These are phyloP conservation scores for Chalciporus piperatus DNA, from an alignment of 768 basidiomycete species.

Conservation along the genomic window DNA sequence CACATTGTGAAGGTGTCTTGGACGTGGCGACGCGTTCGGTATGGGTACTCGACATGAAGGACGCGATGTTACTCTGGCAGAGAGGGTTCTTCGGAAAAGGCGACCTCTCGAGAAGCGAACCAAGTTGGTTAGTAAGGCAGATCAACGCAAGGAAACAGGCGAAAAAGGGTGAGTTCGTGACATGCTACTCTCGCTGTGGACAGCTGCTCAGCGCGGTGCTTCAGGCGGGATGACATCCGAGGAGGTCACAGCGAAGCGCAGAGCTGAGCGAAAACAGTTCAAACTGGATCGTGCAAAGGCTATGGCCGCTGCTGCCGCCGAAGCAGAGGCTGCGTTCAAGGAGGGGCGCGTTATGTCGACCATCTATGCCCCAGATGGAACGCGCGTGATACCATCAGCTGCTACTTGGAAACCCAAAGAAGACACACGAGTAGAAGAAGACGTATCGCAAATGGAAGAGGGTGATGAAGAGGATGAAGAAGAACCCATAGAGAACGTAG, in stretches of 20 bases:
- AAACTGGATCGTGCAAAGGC: slow-evolving; percentile 90
- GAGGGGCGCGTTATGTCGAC: slow-evolving; percentile 66
- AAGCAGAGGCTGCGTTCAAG: slow-evolving; percentile 74
- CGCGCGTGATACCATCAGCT: slow-evolving; percentile 63
- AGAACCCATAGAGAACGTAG: slow-evolving; percentile 65
- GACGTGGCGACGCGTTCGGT: slow-evolving; percentile 83
- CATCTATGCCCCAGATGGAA: slow-evolving; percentile 49
- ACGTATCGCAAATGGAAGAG: slow-evolving; percentile 15
- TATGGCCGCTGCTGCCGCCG: slow-evolving; percentile 76
- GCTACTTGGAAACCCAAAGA: slow-evolving; percentile 71
- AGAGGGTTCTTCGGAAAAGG: slow-evolving; percentile 98
- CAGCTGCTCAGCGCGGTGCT: neutral
- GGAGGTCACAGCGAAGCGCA: slow-evolving; percentile 83
- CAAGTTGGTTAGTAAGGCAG: slow-evolving; percentile 85
- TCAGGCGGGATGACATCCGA: slow-evolving; percentile 78
- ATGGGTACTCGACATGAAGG: slow-evolving; percentile 67
- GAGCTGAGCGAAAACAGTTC: slow-evolving; percentile 87
- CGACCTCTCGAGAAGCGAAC: slow-evolving; percentile 90
- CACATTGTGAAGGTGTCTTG: slow-evolving; percentile 72
- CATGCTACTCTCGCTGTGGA: neutral
- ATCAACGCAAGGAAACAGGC: slow-evolving; percentile 55
- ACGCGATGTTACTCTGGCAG: slow-evolving; percentile 76
- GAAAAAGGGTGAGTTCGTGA: slow-evolving; percentile 48
- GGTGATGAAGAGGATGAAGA: slow-evolving; percentile 44
- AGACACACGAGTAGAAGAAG: slow-evolving; percentile 11